Conservation (phyloP, 495 filamentous ascomycete species). For the Podospora pseudopauciseta region DNA sequence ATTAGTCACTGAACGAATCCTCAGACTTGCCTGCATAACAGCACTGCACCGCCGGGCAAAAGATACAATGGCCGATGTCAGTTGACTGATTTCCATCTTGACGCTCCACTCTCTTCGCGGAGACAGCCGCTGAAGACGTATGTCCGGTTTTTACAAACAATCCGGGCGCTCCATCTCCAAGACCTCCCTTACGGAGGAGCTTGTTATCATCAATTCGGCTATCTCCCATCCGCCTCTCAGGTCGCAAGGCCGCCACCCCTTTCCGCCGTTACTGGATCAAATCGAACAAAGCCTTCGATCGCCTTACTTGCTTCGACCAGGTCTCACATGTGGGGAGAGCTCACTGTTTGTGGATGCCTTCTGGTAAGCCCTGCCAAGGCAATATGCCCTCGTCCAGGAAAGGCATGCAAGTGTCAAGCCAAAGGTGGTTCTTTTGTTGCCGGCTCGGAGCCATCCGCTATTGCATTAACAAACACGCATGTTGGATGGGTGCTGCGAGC, state of each 20-base stretch:
- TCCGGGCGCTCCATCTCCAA: neutral
- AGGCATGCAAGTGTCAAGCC: neutral
- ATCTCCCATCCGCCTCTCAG: neutral
- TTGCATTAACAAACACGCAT: neutral
- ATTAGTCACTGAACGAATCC: neutral
- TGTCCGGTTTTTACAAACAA: neutral
- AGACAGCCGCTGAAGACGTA: neutral
- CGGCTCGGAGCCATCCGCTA: neutral
- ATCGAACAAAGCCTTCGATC: constrained; percentile 5
- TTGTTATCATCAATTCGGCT: neutral
- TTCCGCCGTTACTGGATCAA: neutral
- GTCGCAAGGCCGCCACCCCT: neutral
- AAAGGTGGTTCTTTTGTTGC: neutral
- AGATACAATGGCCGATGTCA: neutral
- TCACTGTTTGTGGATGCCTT: constrained; percentile 2
- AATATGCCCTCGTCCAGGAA: neutral
- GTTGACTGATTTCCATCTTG: neutral
- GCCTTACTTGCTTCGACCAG: constrained; percentile 1
- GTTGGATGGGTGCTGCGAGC: neutral
- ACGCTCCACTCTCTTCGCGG: neutral
- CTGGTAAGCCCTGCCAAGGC: constrained; percentile 15
- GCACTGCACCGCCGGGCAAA: neutral
- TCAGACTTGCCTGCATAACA: neutral
- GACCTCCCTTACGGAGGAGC: neutral
- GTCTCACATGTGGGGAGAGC: neutral